Evolutionary conservation across 2,329 filamentous ascomycete species (phyloP).

Genomic region (Ceratocystis papillata): DNA sequence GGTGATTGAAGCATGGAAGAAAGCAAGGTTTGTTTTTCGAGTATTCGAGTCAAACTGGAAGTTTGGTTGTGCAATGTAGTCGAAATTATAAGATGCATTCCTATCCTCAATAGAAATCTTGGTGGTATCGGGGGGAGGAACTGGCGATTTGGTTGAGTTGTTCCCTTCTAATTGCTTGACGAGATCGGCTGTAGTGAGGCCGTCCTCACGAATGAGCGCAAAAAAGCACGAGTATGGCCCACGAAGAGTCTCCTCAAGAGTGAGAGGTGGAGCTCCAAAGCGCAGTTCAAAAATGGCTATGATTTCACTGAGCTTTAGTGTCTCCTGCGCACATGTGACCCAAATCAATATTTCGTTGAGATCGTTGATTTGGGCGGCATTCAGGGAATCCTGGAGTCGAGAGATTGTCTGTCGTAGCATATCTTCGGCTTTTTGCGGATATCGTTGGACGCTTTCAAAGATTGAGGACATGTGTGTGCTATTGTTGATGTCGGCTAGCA

Average conservation of each 20-base stretch:
- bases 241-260: constrained; percentile 36
- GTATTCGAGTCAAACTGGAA: constrained; percentile 37
- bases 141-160: constrained; percentile 22
- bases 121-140: not conserved
- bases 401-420: constrained; percentile 36
- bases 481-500: constrained; percentile 40
- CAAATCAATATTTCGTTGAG: constrained; percentile 40
- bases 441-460: constrained; percentile 36
- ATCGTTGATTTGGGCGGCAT: constrained; percentile 34
- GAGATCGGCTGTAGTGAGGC: constrained; percentile 35
- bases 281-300: constrained; percentile 37
- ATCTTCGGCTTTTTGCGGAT: constrained; percentile 37
- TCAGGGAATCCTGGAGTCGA: constrained; percentile 35
- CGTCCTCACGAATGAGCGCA: constrained; percentile 37
- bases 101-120: constrained; percentile 23
- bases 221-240: constrained; percentile 40
- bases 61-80: constrained; percentile 30
- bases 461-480: constrained; percentile 38
- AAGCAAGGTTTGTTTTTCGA: constrained; percentile 33
- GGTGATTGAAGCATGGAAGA: constrained; percentile 29
- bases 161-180: constrained; percentile 33
- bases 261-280: constrained; percentile 35
- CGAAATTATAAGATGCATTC: constrained; percentile 30
- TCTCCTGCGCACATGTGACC: constrained; percentile 37
- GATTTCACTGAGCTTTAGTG: constrained; percentile 36